Evolutionary conservation across 495 filamentous ascomycete species (phyloP).

Genomic region (Lophiostoma macrostomum): DNA sequence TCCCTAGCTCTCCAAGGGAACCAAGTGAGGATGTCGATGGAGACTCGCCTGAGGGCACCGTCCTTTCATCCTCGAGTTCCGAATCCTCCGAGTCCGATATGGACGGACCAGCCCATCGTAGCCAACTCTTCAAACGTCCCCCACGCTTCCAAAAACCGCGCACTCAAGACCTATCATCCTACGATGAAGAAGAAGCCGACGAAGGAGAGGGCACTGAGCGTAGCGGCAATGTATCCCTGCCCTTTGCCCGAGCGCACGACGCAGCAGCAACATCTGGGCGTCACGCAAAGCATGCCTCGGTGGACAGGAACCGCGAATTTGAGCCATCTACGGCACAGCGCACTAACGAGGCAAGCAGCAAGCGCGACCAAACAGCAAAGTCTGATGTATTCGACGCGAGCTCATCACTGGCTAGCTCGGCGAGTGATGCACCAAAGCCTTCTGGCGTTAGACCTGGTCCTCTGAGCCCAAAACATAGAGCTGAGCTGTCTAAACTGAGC

Average conservation of each 20-base stretch:
- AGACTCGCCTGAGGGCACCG: background rate
- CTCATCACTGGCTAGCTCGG: constrained; percentile 25
- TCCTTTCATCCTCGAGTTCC: constrained; percentile 28
- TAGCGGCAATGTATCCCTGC: constrained; percentile 63
- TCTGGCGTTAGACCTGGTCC: constrained; percentile 34
- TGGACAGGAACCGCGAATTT: background rate
- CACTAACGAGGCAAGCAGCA: constrained; percentile 1
- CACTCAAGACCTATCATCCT: constrained; percentile 30
- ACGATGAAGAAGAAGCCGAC: constrained; percentile 47
- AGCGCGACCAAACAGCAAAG: background rate
- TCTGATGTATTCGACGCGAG: background rate
- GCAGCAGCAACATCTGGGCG: background rate
- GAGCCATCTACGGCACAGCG: background rate
- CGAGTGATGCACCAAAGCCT: constrained; percentile 34
- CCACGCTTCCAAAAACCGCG: constrained; percentile 41
- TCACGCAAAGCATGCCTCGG: background rate
- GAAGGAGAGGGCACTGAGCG: constrained; percentile 54
- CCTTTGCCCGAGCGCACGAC: constrained; percentile 45
- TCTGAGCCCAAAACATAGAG: constrained; percentile 54
- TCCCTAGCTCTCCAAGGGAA: background rate
- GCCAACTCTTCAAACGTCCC: constrained; percentile 31
- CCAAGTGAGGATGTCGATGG: background rate
- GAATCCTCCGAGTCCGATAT: constrained; percentile 45
- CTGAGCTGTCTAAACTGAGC: constrained; percentile 57
- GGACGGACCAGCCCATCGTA: constrained; percentile 16